These are phyloP conservation scores for Jimgerdemannia lactiflua DNA, from an alignment of 192 early-diverging fungal species.

Conservation along the genomic window DNA sequence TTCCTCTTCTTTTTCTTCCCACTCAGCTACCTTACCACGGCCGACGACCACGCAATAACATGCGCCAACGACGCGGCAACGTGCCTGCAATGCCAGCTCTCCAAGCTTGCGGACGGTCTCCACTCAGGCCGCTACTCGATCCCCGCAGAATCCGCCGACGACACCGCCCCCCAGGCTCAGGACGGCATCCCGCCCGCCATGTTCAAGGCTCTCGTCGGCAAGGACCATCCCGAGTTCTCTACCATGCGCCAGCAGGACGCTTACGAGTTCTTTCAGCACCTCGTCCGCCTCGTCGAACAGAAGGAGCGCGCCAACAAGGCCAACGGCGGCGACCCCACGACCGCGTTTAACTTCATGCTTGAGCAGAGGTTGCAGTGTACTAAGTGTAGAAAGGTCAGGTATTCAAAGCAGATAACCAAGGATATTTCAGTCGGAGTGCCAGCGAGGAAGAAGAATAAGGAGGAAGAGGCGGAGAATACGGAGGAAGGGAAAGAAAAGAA, in stretches of 20 bases:
- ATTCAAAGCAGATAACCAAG: conserved; percentile 50
- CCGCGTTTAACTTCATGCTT: conserved; percentile 72
- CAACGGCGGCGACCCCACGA: conserved; percentile 63
- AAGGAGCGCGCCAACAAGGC: conserved; percentile 23
- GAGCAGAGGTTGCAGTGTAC: conserved; percentile 89
- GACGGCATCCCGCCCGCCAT: conserved; percentile 85
- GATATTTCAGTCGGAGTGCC: conserved; percentile 69
- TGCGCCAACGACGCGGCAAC: conserved; percentile 60
- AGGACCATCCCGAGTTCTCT: conserved; percentile 91
- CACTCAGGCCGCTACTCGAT: conserved; percentile 83
- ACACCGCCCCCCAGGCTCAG: conserved; percentile 46
- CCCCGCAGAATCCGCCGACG: conserved; percentile 21
- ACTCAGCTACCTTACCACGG: conserved; percentile 7
- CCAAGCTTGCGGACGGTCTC: conserved; percentile 90
- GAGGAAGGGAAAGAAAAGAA: conserved; percentile 4
- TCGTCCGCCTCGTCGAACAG: conserved; percentile 9
- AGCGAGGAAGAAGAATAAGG: conserved; percentile 41
- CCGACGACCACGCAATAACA: conserved; percentile 42
- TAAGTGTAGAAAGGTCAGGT: conserved; percentile 80
- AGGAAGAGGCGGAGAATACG: background rate
- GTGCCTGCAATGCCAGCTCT: conserved; percentile 89
- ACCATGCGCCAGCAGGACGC: conserved; percentile 99
- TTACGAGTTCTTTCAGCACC: conserved; percentile 71
- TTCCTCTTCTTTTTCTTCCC: background rate
- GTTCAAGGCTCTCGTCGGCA: conserved; percentile 89